Evolutionary conservation across 805 yeast species (phyloP).

Genomic region (Brettanomyces custersianus): DNA sequence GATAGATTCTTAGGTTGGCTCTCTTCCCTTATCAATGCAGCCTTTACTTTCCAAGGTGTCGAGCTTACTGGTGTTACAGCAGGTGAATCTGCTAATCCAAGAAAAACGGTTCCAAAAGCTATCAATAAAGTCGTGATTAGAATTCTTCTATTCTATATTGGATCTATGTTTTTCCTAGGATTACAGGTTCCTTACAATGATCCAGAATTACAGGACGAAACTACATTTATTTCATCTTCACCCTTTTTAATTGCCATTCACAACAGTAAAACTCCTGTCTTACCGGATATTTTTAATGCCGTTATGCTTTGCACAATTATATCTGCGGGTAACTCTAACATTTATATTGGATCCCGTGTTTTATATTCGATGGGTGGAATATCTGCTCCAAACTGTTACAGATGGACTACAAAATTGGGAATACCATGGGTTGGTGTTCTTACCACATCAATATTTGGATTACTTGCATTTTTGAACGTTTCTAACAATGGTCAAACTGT

Average conservation of each 20-base stretch:
- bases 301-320: conserved; percentile 57
- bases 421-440: conserved; percentile 54
- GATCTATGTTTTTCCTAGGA: conserved; percentile 61
- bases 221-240: conserved; percentile 43
- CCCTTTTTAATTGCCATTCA: conserved; percentile 68
- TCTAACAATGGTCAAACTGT: conserved; percentile 46
- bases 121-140: conserved; percentile 61
- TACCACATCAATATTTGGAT: conserved; percentile 52
- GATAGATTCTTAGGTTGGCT: conserved; percentile 65
- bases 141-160: conserved; percentile 56
- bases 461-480: conserved; percentile 51
- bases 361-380: conserved; percentile 56
- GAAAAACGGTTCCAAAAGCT: conserved; percentile 63
- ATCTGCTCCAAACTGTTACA: conserved; percentile 47
- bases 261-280: conserved; percentile 55
- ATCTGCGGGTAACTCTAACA: conserved; percentile 75
- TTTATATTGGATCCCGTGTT: conserved; percentile 64
- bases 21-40: conserved; percentile 59
- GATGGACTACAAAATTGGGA: conserved; percentile 43
- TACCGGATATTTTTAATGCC: conserved; percentile 67
- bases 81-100: conserved; percentile 65
- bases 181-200: conserved; percentile 63
- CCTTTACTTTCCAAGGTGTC: conserved; percentile 77
- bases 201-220: conserved; percentile 31
- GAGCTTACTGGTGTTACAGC: conserved; percentile 70